A percentile compares a stretch with the other conserved stretches of the same genome.
Evolutionary conservation across 768 basidiomycete species (phyloP).

Genomic region (Podaxis carcinomalis): DNA sequence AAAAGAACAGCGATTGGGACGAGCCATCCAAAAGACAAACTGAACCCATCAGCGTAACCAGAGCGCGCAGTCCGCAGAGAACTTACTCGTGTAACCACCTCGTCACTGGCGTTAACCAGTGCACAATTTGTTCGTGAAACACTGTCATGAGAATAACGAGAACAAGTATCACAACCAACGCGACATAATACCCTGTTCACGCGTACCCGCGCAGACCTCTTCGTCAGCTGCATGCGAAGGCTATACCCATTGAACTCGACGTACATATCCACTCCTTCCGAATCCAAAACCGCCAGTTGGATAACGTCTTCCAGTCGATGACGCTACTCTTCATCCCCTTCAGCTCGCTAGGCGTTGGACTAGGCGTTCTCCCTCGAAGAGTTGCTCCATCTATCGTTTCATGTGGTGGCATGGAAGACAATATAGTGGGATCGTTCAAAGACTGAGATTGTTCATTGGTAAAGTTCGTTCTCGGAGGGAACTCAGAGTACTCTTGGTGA

Average conservation of each 20-base stretch:
- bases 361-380: constrained; percentile 40
- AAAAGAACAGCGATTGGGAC: constrained; percentile 82
- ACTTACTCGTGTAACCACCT: constrained; percentile 60
- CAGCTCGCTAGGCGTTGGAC: constrained; percentile 60
- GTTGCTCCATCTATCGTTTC: neutral
- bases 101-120: constrained; percentile 63
- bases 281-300: constrained; percentile 47
- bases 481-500: neutral
- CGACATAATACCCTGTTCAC: constrained; percentile 46
- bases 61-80: neutral
- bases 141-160: constrained; percentile 51
- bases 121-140: constrained; percentile 69
- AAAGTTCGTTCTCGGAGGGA: neutral
- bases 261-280: constrained; percentile 54
- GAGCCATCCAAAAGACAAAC: constrained; percentile 58
- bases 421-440: neutral
- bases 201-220: neutral
- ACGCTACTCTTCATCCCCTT: constrained; percentile 38
- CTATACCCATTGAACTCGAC: constrained; percentile 18
- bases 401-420: neutral
- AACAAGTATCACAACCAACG: constrained; percentile 40
- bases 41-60: constrained; percentile 19
- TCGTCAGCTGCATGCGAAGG: neutral
- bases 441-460: neutral
- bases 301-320: constrained; percentile 41